Evolutionary conservation across 2,329 filamentous ascomycete species (phyloP).

Genomic region (Zasmidium angulare): DNA sequence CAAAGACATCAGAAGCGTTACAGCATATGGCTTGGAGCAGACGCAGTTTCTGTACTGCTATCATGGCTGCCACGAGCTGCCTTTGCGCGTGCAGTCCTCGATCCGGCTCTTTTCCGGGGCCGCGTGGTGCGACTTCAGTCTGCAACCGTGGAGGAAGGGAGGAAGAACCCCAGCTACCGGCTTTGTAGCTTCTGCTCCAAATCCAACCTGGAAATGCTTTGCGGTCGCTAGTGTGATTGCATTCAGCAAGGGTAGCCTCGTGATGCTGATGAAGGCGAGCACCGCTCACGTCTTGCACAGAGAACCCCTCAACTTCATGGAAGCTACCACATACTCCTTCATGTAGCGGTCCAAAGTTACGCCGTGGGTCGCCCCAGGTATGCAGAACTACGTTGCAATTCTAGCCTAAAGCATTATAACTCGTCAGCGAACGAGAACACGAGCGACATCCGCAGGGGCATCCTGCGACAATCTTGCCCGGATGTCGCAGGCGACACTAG

Average conservation of each 20-base stretch:
- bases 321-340: background rate
- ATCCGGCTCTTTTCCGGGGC: background rate
- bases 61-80: background rate
- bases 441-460: background rate
- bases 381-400: background rate
- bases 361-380: background rate
- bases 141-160: background rate
- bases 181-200: background rate
- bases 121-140: background rate
- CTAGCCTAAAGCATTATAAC: background rate
- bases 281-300: background rate
- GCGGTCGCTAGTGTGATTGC: background rate
- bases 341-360: background rate
- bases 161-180: background rate
- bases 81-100: background rate
- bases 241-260: background rate
- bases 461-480: background rate
- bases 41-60: background rate
- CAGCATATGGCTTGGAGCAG: background rate
- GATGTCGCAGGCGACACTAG: background rate
- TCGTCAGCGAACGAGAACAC: background rate
- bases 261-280: background rate
- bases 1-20: conserved; percentile 22
- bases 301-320: background rate
- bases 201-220: too few relatives aligned